Conservation (phyloP, 257 asterid genomes). For the Salvia splendens region DNA sequence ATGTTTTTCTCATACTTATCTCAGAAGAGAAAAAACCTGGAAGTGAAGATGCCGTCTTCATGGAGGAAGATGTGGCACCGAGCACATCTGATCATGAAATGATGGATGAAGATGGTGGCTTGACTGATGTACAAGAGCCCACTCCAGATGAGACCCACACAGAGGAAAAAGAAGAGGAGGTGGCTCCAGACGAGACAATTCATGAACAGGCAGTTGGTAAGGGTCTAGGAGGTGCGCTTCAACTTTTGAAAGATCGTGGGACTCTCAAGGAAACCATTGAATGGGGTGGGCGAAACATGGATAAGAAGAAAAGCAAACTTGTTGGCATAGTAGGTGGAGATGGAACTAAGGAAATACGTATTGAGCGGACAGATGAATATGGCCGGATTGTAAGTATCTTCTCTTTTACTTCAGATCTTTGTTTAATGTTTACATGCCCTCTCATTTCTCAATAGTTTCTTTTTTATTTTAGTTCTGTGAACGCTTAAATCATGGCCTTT, state of each 20-base stretch:
- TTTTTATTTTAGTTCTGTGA: not conserved
- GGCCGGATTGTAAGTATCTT: constrained; percentile 76
- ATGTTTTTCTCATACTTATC: constrained; percentile 25
- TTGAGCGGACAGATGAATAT: constrained; percentile 92
- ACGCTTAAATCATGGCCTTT: not conserved
- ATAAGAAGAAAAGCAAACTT: constrained; percentile 94
- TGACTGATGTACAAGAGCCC: constrained; percentile 66
- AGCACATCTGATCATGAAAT: constrained; percentile 54
- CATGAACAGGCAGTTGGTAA: constrained; percentile 90
- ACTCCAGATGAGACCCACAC: constrained; percentile 46
- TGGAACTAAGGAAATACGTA: constrained; percentile 73
- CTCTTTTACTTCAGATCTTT: too few relatives aligned
- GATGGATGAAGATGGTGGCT: constrained; percentile 55
- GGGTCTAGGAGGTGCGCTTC: constrained; percentile 82
- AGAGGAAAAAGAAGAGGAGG: constrained; percentile 57
- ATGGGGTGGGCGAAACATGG: constrained; percentile 99
- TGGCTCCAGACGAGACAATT: constrained; percentile 68
- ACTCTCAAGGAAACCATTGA: constrained; percentile 85
- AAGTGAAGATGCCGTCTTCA: constrained; percentile 74
- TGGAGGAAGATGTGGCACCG: constrained; percentile 83
- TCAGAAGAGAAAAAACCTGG: constrained; percentile 70
- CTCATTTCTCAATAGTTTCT: constrained; percentile 8
- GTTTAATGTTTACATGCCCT: not conserved
- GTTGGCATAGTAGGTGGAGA: constrained; percentile 67
- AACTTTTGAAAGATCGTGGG: constrained; percentile 82